Evolutionary conservation across 371 early-diverging fungal species (phyloP), one percentile per base, ranked within the genome.

Genomic region (Funneliformis caledonium): DNA sequence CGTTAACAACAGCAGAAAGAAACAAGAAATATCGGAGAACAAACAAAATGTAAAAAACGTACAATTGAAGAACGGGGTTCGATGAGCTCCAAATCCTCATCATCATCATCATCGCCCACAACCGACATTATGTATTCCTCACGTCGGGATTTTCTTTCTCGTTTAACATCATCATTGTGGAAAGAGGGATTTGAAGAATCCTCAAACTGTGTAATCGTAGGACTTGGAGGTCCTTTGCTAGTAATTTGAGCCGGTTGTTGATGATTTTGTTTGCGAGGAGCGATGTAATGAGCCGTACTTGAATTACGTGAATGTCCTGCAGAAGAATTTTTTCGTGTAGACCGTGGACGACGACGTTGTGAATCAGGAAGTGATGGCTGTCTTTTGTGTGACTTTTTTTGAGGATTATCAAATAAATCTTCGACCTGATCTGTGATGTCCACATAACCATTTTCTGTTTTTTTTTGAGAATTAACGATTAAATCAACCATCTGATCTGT

Each of bases 391-490:
- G 61, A 62, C 31, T 78, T 31, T 19, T 62, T 61, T 10, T 62
- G 22, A n/a, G n/a, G 22, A 43, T 26, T 33, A 48, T 69, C 59
- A 64, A 78, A 78, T 48, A 68, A 37, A 45, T 68, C 37, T 12
- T 67, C 69, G 6, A 78, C 79, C 19, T 78, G 69, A 78, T 78
- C 79, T 11, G 69, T 78, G 2, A 78, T 26, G 59, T 78, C 69
- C 33, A 45, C 52, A 43, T 78, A 69, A 10, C 79, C 69, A 16
- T 43, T 47, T 77, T 77, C 65, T 26, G 61, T 31, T 48, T 78
- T 31, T 19, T 62, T 61, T 10, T 62, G 22, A n/a, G n/a, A 11
- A 43, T 11, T 33, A 48, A 56, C 59, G 48, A 78, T 69, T 48
- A 68, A 37, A 45, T 68, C 37, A 12, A 69, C 69, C 6, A 78